These are phyloP conservation scores for Trebouxia gelatinosa DNA, from an alignment of 163 green algal species.

Conservation along the genomic window DNA sequence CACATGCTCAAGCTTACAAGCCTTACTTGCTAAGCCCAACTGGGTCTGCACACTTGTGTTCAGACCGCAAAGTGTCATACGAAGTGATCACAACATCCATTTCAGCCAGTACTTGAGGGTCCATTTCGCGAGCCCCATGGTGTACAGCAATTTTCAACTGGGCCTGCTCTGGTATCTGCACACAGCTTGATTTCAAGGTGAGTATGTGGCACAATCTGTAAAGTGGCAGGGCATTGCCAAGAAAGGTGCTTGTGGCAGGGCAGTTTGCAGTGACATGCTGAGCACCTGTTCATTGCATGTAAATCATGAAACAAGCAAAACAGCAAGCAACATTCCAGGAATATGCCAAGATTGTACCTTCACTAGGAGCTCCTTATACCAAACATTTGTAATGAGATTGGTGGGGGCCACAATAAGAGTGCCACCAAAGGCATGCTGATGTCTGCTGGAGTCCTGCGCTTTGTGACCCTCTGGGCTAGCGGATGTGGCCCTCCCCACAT, in stretches of 20 bases:
- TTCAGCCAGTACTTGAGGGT: conserved; percentile 42
- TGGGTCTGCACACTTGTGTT: conserved; percentile 35
- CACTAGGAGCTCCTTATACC: conserved; percentile 54
- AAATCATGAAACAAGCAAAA: not conserved
- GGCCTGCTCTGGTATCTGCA: not conserved
- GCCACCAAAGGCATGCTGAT: too few species aligned
- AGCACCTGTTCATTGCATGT: not conserved
- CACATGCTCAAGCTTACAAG: too few species aligned
- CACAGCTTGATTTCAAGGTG: not conserved
- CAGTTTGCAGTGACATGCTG: too few species aligned
- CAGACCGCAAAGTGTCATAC: conserved; percentile 72
- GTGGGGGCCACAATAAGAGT: conserved; percentile 91
- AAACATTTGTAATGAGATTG: conserved; percentile 56
- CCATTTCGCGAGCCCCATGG: conserved; percentile 44
- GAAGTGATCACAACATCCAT: conserved; percentile 85
- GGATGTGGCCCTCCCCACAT: too few species aligned
- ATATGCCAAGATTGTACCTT: conserved; percentile 22
- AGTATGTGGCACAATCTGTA: not conserved
- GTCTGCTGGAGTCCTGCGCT: too few species aligned
- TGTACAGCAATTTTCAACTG: conserved; percentile 4
- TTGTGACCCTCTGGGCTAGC: too few species aligned
- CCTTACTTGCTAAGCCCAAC: not conserved
- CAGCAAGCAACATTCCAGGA: not conserved
- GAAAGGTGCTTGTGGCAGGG: too few species aligned
- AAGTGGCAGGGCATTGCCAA: too few species aligned